Evolutionary conservation across 2,329 filamentous ascomycete genomes (phyloP), one percentile per base, ranked within the genome.

Genomic region (Alternaria consortialis): DNA sequence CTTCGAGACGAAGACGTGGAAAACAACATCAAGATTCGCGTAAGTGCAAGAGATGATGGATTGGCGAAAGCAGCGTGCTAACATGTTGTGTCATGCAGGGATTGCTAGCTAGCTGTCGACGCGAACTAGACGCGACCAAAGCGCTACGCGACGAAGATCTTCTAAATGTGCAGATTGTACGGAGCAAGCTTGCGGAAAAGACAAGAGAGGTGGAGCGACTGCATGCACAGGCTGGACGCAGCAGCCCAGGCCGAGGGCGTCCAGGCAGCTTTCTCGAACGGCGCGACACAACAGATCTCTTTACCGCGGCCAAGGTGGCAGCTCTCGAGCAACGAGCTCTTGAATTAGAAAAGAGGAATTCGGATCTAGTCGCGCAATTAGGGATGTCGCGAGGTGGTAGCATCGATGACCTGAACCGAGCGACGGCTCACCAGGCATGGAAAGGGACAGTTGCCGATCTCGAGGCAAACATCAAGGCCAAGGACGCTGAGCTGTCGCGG

Each of bases 91-190:
- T 32, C 31, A 31, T 44, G 9, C 43, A 68, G 66, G 74, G 72
- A 20, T 59, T 80, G 15, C 72, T 82, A 15, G 80, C 80, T 27
- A 74, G 78, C 54, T 75, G 77, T 29, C 77, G 77, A 20, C 75
- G 79, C 17, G 75, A 79, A 17, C 75, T 81, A 20, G 77, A 79
- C 48, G 75, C 71, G 12, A 79, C 80, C 58, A 77, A 72, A 27
- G 72, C 76, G 52, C 73, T 82, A 7, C 78, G 80, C 12, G 77
- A 82, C 40, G 80, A 81, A 27, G 80, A 82, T 55, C 68, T 82
- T 12, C 51, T 65, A 42, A 82, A 82, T 56, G 74, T 81, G 3
- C 74, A 80, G 36, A 44, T 74, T 31, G 71, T 82, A 15, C 71
- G 80, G 3, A 65, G 70, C 15, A 81, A 80, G 61, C 74, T 82